These are phyloP conservation scores for Trichoderma polysporum DNA, from an alignment of 2,329 filamentous ascomycete species.

Conservation along the genomic window DNA sequence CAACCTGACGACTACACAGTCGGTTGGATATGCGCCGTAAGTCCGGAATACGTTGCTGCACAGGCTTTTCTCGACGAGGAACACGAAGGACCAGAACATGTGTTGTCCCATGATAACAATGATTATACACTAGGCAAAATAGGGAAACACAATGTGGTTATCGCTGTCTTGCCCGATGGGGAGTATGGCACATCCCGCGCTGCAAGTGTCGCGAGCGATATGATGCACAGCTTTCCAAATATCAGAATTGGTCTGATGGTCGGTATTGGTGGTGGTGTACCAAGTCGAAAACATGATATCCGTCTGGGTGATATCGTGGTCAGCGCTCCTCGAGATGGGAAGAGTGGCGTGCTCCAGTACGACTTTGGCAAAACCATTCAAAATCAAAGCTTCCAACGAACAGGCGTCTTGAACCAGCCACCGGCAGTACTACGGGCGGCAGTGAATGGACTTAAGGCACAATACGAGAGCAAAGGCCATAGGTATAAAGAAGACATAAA, in stretches of 20 bases:
- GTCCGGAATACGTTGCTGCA: background rate
- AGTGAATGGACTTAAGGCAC: conserved; percentile 10
- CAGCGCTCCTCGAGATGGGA: background rate
- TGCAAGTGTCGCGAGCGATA: conserved; percentile 29
- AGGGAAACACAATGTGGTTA: conserved; percentile 24
- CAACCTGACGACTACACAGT: background rate
- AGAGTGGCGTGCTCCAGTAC: conserved; percentile 28
- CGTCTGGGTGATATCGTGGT: conserved; percentile 32
- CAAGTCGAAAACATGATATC: conserved; percentile 35
- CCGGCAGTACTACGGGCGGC: conserved; percentile 21
- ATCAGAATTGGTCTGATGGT: conserved; percentile 28
- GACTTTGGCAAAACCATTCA: conserved; percentile 30
- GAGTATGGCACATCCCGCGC: conserved; percentile 22
- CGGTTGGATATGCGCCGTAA: background rate
- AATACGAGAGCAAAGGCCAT: conserved; percentile 21
- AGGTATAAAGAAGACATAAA: conserved; percentile 11
- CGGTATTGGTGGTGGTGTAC: conserved; percentile 33
- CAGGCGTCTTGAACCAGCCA: conserved; percentile 23
- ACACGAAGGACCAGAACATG: background rate
- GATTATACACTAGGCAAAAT: too few relatives aligned
- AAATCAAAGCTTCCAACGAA: conserved; percentile 21
- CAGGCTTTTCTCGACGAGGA: background rate
- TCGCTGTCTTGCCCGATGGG: conserved; percentile 21
- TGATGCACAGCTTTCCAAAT: conserved; percentile 33
- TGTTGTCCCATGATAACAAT: too few relatives aligned